Percentiles rank a stretch among this genome's conserved stretches.
These are phyloP conservation scores for Chlamydomonas applanata DNA, from an alignment of 139 green algal genomes.

Conservation along the genomic window DNA sequence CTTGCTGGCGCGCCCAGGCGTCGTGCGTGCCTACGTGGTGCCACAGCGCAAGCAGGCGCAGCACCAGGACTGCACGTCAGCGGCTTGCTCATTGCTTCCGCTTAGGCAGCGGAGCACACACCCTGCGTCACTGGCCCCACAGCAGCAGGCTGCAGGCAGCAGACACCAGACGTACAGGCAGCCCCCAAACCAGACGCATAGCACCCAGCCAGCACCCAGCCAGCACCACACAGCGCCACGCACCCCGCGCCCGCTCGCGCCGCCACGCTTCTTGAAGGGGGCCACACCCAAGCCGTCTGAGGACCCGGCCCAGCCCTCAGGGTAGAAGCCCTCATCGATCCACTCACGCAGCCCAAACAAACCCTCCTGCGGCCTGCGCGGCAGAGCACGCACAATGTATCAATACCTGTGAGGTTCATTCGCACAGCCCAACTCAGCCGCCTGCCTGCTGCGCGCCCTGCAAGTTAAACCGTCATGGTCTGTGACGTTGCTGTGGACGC, in stretches of 20 bases:
- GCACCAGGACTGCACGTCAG: no score
- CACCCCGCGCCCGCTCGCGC: neutral
- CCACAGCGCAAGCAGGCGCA: no score
- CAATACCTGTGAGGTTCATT: neutral
- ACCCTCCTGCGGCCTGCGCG: constrained; percentile 68
- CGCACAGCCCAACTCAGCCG: no score
- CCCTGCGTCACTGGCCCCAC: no score
- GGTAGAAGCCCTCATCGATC: constrained; percentile 66
- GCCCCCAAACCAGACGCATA: no score
- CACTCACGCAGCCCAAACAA: constrained; percentile 82
- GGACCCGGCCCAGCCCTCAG: constrained; percentile 44
- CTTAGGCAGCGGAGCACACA: no score
- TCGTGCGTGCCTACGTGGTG: neutral
- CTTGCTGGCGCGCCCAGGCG: neutral
- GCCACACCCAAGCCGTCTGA: constrained; percentile 36
- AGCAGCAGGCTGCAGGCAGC: neutral
- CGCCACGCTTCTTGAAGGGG: constrained; percentile 37
- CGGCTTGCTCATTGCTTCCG: no score
- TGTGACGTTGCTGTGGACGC: no score
- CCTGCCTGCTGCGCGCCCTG: no score
- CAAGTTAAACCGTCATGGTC: no score
- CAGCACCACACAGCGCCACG: neutral
- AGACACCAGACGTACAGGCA: no score
- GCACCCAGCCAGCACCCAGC: neutral
- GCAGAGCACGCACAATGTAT: neutral